Evolutionary conservation across 129 eudicot genomes (phyloP), one percentile per base, ranked within the genome.

Genomic region (Saussurea involucrata): DNA sequence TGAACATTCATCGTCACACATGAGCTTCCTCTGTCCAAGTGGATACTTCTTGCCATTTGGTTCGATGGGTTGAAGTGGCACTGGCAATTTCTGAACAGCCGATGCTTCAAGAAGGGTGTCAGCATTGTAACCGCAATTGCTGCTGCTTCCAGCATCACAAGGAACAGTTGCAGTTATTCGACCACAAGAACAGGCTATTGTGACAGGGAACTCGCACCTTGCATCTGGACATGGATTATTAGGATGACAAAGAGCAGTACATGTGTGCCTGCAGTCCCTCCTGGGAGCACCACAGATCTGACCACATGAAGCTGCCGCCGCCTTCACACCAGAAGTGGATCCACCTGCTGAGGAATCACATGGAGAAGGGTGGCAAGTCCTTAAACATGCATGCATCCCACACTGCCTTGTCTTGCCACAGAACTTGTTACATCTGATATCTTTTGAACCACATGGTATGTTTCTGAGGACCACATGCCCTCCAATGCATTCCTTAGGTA

Each of bases 371-470:
- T 95, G 98, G 67, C 97, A 95, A 25, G 92, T 86, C 80, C 94
- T 89, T 67, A 92, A 84, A 87, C 98, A 95, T 4, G 98, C 97
- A 76, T 95, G 98, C 87, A 95, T 81, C 67, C 98, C 96, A 86
- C 98, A 95, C 72, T 90, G 96, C 79, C 98, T 89, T 20, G 94
- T 81, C 75, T 95, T 95, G 34, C 98, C 98, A 82, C 98, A 95
- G 3, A 95, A 83, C 74, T 91, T 90, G 75, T 91, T 95, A 75
- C 98, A 95, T 58, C 88, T 86, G 44, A 95, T 95, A 61, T 91
- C 97, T 73, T 86, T 95, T 17, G 97, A 95, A 34, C 98, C 98
- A 69, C 98, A 95, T 0, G 98, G 97, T 58, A 95, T 91, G 78
- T 89, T 91, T 74, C 98, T 81, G 3, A 95, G 88, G 20, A 91